phyloP scores from a whole-genome alignment of 2,329 filamentous ascomycete species.

The Arthrinium puccinioides region DNA sequence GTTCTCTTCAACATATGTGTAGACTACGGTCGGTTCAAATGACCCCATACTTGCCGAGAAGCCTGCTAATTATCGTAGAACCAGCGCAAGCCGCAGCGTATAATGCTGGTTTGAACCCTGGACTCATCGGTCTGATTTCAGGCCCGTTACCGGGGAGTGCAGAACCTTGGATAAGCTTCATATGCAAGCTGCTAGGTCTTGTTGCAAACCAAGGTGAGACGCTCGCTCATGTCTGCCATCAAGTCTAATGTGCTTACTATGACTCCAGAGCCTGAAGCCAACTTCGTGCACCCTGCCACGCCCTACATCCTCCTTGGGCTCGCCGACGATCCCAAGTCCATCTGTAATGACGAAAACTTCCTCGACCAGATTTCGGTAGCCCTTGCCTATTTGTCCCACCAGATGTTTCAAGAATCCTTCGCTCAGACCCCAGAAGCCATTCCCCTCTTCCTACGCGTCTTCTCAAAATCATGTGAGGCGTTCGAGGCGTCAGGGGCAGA shows the following conservation, averaged over 20 bases:
- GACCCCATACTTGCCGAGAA: not conserved
- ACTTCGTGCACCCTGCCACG: conserved; percentile 35
- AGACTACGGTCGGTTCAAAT: conserved; percentile 47
- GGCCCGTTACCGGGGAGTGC: conserved; percentile 34
- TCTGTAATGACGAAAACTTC: conserved; percentile 39
- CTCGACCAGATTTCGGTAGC: conserved; percentile 43
- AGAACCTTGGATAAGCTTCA: conserved; percentile 38
- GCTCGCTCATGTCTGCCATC: not conserved
- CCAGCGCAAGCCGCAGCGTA: conserved; percentile 51
- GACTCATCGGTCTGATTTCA: conserved; percentile 41
- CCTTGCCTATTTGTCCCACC: conserved; percentile 47
- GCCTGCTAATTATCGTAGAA: conserved; percentile 29
- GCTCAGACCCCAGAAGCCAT: conserved; percentile 31
- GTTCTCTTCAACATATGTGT: conserved; percentile 57
- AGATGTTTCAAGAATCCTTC: conserved; percentile 41
- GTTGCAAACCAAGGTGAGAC: conserved; percentile 40
- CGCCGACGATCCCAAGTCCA: conserved; percentile 30
- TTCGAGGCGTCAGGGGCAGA: conserved; percentile 35
- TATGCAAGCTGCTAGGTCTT: conserved; percentile 50
- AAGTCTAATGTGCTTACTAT: conserved; percentile 4
- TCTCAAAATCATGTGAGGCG: conserved; percentile 35
- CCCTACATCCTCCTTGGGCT: conserved; percentile 42
- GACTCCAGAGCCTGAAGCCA: conserved; percentile 35
- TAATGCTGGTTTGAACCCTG: conserved; percentile 39
- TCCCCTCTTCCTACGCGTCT: conserved; percentile 37